These are phyloP conservation scores for Paramyrothecium roridum DNA, from an alignment of 2,329 filamentous ascomycete genomes.

Conservation along the genomic window DNA sequence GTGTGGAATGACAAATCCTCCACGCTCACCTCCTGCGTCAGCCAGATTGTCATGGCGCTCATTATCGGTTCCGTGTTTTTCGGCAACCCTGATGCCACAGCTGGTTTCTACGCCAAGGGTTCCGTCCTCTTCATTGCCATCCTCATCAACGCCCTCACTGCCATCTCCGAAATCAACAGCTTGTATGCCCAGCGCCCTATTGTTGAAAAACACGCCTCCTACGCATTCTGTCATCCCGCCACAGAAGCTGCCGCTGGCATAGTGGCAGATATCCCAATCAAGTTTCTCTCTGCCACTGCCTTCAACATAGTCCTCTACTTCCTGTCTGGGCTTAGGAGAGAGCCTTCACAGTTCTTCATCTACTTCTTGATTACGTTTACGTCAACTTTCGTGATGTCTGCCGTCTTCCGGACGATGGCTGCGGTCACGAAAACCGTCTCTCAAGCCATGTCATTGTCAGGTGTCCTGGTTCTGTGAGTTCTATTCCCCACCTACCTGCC, in stretches of 20 bases:
- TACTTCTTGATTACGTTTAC: conserved; percentile 70
- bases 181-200: conserved; percentile 43
- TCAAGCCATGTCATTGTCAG: conserved; percentile 51
- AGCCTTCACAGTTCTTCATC: conserved; percentile 69
- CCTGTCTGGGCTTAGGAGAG: conserved; percentile 48
- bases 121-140: conserved; percentile 59
- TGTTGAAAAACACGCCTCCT: conserved; percentile 45
- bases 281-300: conserved; percentile 43
- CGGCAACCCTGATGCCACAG: conserved; percentile 44
- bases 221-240: conserved; percentile 49
- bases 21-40: conserved; percentile 40
- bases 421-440: conserved; percentile 65
- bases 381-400: conserved; percentile 69
- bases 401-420: conserved; percentile 72
- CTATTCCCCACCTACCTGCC: too few relatives aligned
- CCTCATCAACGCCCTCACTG: conserved; percentile 55
- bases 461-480: conserved; percentile 46
- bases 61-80: conserved; percentile 62
- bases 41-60: conserved; percentile 53
- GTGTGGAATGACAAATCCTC: conserved; percentile 50
- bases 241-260: conserved; percentile 54
- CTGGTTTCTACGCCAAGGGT: conserved; percentile 51
- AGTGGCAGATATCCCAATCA: conserved; percentile 54
- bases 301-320: conserved; percentile 61
- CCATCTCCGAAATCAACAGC: conserved; percentile 51